Conservation (phyloP, 345 rosid species). For the Crucihimalaya himalaica region DNA sequence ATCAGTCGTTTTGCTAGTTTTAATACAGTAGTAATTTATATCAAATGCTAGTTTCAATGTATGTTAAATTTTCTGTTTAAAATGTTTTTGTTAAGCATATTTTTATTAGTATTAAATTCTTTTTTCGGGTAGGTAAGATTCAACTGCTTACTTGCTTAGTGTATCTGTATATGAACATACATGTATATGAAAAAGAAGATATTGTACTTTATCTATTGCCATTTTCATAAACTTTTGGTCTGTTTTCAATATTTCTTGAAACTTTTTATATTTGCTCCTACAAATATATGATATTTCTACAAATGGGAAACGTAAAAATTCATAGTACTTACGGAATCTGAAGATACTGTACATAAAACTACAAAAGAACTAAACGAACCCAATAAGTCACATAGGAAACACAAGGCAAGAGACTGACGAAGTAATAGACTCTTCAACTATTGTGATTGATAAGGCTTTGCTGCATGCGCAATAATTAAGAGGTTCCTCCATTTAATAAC, state of each 20-base stretch:
- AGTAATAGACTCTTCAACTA: background rate
- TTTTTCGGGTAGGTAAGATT: background rate
- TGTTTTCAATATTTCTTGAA: background rate
- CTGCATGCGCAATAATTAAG: background rate
- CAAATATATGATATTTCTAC: no score
- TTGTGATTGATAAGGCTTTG: background rate
- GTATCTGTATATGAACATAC: background rate
- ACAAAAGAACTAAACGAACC: background rate
- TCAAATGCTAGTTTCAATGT: no score
- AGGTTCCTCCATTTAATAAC: background rate
- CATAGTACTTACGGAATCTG: background rate
- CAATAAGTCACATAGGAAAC: background rate
- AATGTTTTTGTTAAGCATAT: background rate
- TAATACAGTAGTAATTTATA: background rate
- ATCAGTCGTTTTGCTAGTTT: slow-evolving; percentile 6
- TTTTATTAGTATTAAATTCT: background rate
- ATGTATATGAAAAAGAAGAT: background rate
- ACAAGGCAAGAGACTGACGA: background rate
- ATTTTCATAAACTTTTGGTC: background rate
- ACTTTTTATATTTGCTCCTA: background rate
- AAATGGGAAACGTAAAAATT: background rate
- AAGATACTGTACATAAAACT: background rate
- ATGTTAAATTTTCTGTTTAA: background rate
- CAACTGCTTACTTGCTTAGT: background rate
- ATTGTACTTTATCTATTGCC: background rate